A percentile compares a stretch with the other conserved stretches of the same genome.
phyloP scores from a whole-genome alignment of 2,329 filamentous ascomycete species.

The Cladosporium austrohemisphaericum region DNA sequence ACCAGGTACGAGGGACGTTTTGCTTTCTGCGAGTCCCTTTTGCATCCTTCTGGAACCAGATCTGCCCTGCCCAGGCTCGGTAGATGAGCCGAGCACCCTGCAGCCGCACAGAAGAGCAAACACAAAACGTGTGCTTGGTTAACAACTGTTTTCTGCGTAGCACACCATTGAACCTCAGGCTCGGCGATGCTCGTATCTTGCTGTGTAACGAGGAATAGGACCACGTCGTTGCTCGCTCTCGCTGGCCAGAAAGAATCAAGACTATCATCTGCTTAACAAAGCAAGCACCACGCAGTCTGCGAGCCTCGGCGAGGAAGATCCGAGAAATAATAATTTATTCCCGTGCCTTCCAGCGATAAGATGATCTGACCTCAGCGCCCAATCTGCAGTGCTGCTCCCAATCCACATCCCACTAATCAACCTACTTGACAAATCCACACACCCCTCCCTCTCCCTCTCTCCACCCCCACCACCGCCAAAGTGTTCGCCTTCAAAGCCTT shows the following conservation, averaged over 20 bases:
- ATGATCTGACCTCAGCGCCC: too few relatives aligned
- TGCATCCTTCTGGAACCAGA: neutral
- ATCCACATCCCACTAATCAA: neutral
- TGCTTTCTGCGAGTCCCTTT: too few relatives aligned
- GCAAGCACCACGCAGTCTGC: too few relatives aligned
- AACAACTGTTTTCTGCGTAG: too few relatives aligned
- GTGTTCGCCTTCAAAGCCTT: slow-evolving; percentile 80
- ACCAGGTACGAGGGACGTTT: too few relatives aligned
- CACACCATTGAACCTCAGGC: too few relatives aligned
- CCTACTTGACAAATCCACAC: slow-evolving; percentile 5
- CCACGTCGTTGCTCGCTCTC: neutral
- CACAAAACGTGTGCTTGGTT: too few relatives aligned
- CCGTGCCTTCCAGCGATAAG: slow-evolving; percentile 2
- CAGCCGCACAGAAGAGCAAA: too few relatives aligned
- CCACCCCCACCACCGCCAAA: slow-evolving; percentile 58
- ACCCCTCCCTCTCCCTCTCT: neutral
- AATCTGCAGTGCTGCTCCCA: neutral
- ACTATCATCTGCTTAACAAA: neutral
- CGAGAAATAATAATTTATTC: neutral
- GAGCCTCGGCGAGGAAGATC: neutral
- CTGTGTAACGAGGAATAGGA: too few relatives aligned
- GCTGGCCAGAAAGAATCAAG: neutral
- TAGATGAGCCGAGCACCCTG: too few relatives aligned
- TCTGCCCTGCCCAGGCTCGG: neutral
- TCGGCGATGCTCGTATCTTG: too few relatives aligned